Evolutionary conservation across 306 rosid species (phyloP), one percentile per base, ranked within the genome.

Genomic region (Gynostemma pentaphyllum): DNA sequence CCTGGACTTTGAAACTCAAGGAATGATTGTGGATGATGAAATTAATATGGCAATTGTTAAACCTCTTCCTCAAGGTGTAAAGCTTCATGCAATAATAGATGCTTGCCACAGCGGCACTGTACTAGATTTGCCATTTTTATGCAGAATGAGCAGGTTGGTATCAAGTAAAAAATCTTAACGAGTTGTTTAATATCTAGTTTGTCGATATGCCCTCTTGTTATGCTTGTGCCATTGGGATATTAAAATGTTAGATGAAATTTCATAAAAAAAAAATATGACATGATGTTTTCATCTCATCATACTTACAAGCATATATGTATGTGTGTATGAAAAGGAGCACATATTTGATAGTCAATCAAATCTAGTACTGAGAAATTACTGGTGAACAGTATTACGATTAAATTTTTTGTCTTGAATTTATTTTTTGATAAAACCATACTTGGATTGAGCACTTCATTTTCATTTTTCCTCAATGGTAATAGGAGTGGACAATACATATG

Each of bases 11-110:
- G 94, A 84, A 82, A 94, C 97, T 41, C 99, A 94, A 88, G 99
- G 99, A 53, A 88, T 88, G 99, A 94, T 94, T 62, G 90, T 94
- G 69, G 99, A 94, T 69, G 97, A 94, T 68, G 99, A 94, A 81
- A 88, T 94, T 70, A 94, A 94, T 72, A 60, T 72, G 21, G 46
- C 89, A 4, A 77, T 94, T 64, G 97, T 94, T 47, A 86, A 71
- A 75, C 94, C 99, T 63, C 74, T 94, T 66, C 85, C 95, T 68
- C 94, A 16, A 5, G 99, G 97, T 13, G 99, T 68, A 64, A 94
- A 71, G 87, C 86, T 94, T 69, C 99, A 88, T 73, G 99, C 99
- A 54, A 77, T 94, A 56, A 81, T 94, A 67, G 99, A 94, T 81
- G 81, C 99, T 52, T 88, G 97, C 63, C 99, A 94, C 65, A 94